Conservation (phyloP, 2,329 filamentous ascomycete genomes). For the Blumeriella jaapii region DNA sequence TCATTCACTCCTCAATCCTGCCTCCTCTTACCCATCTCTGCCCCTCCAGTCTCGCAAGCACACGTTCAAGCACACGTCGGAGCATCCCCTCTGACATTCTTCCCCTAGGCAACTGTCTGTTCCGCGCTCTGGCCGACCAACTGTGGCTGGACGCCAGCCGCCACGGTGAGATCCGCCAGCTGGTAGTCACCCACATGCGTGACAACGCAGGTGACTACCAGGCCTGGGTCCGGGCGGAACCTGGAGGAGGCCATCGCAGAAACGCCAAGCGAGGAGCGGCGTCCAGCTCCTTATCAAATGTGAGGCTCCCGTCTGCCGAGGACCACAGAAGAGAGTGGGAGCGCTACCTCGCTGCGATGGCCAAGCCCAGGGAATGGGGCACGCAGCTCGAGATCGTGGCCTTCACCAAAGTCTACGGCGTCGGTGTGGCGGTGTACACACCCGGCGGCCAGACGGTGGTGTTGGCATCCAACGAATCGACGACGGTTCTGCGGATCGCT, state of each 20-base stretch:
- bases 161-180: slow-evolving; percentile 45
- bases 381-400: slow-evolving; percentile 58
- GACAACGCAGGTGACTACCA: slow-evolving; percentile 50
- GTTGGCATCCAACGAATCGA: slow-evolving; percentile 15
- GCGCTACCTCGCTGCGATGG: slow-evolving; percentile 47
- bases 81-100: not conserved
- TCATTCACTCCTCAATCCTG: too few relatives aligned
- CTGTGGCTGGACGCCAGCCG: slow-evolving; percentile 48
- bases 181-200: slow-evolving; percentile 51
- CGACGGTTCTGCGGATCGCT: slow-evolving; percentile 41
- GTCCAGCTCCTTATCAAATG: slow-evolving; percentile 28
- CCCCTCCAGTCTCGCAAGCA: not conserved
- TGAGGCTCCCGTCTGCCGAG: slow-evolving; percentile 36
- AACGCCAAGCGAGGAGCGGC: slow-evolving; percentile 43
- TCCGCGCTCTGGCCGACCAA: slow-evolving; percentile 57
- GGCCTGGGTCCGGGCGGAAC: slow-evolving; percentile 46
- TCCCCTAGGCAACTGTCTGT: slow-evolving; percentile 53
- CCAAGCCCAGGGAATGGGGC: slow-evolving; percentile 48
- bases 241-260: slow-evolving; percentile 41
- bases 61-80: not conserved
- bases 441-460: slow-evolving; percentile 33
- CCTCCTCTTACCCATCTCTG: too few relatives aligned
- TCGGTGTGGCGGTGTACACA: slow-evolving; percentile 49
- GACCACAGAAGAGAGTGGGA: slow-evolving; percentile 41
- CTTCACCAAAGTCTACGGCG: slow-evolving; percentile 48